Evolutionary conservation across 352 stramenopile species (phyloP).

Genomic region (Phytophthora cryptogea): DNA sequence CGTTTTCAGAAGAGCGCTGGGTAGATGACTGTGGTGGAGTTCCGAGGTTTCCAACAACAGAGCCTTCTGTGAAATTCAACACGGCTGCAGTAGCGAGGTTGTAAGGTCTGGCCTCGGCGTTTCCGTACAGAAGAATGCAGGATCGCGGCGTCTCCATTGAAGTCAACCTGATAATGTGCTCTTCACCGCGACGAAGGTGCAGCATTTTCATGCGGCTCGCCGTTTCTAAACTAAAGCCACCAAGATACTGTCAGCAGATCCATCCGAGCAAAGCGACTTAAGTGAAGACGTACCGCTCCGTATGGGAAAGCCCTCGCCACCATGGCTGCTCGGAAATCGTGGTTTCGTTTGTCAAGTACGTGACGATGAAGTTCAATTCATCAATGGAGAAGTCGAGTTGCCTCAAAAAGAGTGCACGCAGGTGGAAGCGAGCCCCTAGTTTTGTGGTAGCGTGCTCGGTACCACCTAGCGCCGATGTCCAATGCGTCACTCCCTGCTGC

Average conservation of each 20-base stretch:
- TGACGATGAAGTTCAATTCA: slow-evolving; percentile 51
- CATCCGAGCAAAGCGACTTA: not conserved
- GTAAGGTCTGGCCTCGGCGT: slow-evolving; percentile 41
- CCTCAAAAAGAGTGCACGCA: slow-evolving; percentile 47
- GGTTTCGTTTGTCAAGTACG: slow-evolving; percentile 47
- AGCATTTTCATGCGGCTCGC: slow-evolving; percentile 45
- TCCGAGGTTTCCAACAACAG: slow-evolving; percentile 43
- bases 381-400: slow-evolving; percentile 45
- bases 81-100: slow-evolving; percentile 31
- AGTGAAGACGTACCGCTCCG: slow-evolving; percentile 31
- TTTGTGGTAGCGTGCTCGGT: slow-evolving; percentile 44
- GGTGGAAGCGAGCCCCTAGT: slow-evolving; percentile 46
- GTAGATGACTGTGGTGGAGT: slow-evolving; percentile 10
- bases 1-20: slow-evolving; percentile 1
- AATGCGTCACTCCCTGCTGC: slow-evolving; percentile 31
- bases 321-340: slow-evolving; percentile 44
- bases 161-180: slow-evolving; percentile 44
- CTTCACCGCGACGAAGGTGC: slow-evolving; percentile 39
- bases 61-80: slow-evolving; percentile 44
- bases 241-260: not conserved
- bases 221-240: slow-evolving; percentile 34
- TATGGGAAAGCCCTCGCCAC: slow-evolving; percentile 41
- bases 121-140: slow-evolving; percentile 50
- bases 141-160: slow-evolving; percentile 41
- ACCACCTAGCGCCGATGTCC: slow-evolving; percentile 25